phyloP scores from a whole-genome alignment of 2,329 filamentous ascomycete genomes.

The Bimuria novae-zelandiae region DNA sequence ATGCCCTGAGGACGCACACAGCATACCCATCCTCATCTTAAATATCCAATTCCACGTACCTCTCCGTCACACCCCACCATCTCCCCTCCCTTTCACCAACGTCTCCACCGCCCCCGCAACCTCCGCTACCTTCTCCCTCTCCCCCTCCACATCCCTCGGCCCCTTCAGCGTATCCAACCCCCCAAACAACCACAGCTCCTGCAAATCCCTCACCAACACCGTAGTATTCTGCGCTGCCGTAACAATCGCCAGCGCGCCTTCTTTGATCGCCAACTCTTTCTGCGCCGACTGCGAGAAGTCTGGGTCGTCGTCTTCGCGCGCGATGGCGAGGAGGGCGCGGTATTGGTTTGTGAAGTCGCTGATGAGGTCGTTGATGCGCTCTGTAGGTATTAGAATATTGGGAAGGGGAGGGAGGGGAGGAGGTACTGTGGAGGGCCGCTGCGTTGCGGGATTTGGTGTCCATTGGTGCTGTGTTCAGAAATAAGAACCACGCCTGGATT shows the following conservation, averaged over 20 bases:
- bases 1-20: too few relatives aligned
- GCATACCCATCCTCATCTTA: background rate
- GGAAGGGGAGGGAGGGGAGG: background rate
- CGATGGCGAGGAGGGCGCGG: constrained; percentile 7
- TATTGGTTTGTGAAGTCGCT: constrained; percentile 7
- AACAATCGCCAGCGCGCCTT: constrained; percentile 33
- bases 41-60: background rate
- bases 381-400: background rate
- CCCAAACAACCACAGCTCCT: constrained; percentile 71
- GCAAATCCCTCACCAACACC: constrained; percentile 63
- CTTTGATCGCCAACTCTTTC: constrained; percentile 11
- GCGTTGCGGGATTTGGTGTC: constrained; percentile 49
- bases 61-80: constrained; percentile 3
- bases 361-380: constrained; percentile 10
- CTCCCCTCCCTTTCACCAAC: constrained; percentile 24
- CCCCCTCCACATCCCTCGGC: constrained; percentile 30
- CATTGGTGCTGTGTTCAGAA: too few relatives aligned
- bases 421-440: constrained; percentile 45
- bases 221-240: constrained; percentile 66
- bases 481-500: too few relatives aligned
- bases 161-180: constrained; percentile 61
- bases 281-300: constrained; percentile 11
- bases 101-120: constrained; percentile 30
- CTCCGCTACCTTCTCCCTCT: constrained; percentile 20
- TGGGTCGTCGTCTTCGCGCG: constrained; percentile 6